Conservation (phyloP, 371 early-diverging fungal species). For the Mycotypha africana region DNA sequence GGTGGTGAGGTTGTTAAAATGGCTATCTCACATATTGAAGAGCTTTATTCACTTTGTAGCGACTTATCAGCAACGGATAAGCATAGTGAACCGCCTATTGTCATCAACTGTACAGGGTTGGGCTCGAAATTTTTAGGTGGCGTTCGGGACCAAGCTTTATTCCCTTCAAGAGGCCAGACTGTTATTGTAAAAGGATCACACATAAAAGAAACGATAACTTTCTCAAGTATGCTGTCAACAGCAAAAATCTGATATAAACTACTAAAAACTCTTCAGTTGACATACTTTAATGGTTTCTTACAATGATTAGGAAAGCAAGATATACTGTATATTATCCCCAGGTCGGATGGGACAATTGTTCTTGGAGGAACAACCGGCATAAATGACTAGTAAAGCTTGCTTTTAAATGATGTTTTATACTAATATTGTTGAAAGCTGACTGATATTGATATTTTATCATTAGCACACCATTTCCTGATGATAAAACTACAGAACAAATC, state of each 20-base stretch:
- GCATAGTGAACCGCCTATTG: constrained; percentile 3
- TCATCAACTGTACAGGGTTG: constrained; percentile 77
- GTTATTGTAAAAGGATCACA: constrained; percentile 58
- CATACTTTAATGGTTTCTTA: not conserved
- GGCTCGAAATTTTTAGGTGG: constrained; percentile 62
- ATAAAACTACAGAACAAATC: constrained; percentile 14
- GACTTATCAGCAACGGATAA: too few relatives aligned
- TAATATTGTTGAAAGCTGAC: too few relatives aligned
- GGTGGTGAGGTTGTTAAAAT: constrained; percentile 51
- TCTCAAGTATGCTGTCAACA: not conserved
- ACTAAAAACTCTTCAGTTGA: too few relatives aligned
- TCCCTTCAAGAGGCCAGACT: constrained; percentile 74
- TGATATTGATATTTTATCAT: not conserved
- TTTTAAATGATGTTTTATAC: not conserved
- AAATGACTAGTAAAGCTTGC: constrained; percentile 48
- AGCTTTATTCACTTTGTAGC: constrained; percentile 15
- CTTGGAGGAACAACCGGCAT: constrained; percentile 72
- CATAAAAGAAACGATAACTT: constrained; percentile 48
- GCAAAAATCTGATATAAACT: not conserved
- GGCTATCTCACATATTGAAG: constrained; percentile 44
- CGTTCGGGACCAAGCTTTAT: constrained; percentile 58
- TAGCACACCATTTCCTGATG: constrained; percentile 26
- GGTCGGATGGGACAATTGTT: constrained; percentile 69
- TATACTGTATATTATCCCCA: constrained; percentile 74
- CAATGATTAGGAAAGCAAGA: constrained; percentile 6